Base-by-base conservation (phyloP, 176 grass and related monocot species). In the Lolium rigidum region DNA sequence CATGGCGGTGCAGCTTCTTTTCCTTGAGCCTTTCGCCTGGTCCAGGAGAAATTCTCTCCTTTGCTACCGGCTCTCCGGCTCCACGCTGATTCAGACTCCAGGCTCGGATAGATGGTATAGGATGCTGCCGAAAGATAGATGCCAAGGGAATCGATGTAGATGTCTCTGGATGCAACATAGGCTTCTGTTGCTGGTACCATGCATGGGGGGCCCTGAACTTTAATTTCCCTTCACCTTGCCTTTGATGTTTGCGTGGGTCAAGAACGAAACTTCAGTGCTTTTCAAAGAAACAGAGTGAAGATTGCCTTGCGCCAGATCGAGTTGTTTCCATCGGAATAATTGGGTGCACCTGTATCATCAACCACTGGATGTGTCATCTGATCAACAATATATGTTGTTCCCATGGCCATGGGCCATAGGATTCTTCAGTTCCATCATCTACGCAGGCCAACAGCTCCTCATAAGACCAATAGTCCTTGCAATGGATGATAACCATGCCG, bases 1-100 rank as follows among this genome's bases (percentile, higher is more conserved):
- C 47, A 20, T 4, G 18, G 75, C 48, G 35, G 63, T 70, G 89
- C 76, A 41, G 85, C 76, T 87, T 87, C 89, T 87, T 87, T 91
- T 84, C 81, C 51, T 10, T 24, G 81, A 59, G 57, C 20, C 84
- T 83, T 83, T 28, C 70, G 70, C 43, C 28, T 82, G 88, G 55
- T 83, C 80, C 88, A 90, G 79, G 49, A 9, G 74, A 76, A 76
- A 35, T 55, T 18, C 48, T 10, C 63, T 15, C 25, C 58, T 61
- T 22, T 12, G 11, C 22, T 26, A 26, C 22, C 11, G 22, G 3
- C 59, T 22, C 58, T 22, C 58, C 21, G 21, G 26, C 63, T 66
- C 25, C 24, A 10, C 9, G 13, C 5, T 15, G 62, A 66, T 66
- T 65, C 12, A 35, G 62, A 66, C 25, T 35, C 62, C 24, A 17